Evolutionary conservation across 1,139 yeast genomes (phyloP).

Genomic region (Taphrina flavorubra): DNA sequence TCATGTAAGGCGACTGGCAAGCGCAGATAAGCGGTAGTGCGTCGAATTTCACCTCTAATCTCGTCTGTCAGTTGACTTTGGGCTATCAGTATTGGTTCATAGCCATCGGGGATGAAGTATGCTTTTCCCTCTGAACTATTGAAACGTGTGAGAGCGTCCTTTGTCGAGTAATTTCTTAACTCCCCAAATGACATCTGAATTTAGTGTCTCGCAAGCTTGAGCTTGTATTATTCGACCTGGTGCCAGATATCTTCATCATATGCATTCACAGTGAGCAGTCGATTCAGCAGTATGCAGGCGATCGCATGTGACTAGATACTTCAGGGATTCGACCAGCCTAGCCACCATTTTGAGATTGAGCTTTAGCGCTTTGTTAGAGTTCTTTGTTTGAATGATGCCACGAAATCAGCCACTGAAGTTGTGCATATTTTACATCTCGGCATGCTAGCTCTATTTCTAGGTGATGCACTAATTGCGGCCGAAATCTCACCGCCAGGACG

Average conservation of each 20-base stretch:
- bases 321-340: no score
- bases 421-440: background rate
- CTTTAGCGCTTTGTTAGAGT: background rate
- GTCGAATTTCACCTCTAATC: conserved; percentile 9
- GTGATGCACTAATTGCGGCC: no score
- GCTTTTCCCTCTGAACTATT: conserved; percentile 35
- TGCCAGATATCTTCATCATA: no score
- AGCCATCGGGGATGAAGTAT: conserved; percentile 42
- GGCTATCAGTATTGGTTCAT: conserved; percentile 38
- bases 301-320: no score
- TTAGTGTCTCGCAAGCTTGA: background rate
- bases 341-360: no score
- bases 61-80: conserved; percentile 16
- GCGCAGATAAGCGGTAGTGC: conserved; percentile 8
- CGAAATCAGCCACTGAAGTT: background rate
- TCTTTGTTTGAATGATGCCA: conserved; percentile 7
- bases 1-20: conserved; percentile 24
- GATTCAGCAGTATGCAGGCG: background rate
- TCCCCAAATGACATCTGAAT: conserved; percentile 8
- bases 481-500: no score
- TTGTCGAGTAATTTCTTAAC: conserved; percentile 32
- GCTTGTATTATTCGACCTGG: background rate
- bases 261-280: background rate
- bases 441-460: background rate
- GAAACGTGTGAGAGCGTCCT: conserved; percentile 36